phyloP scores from a whole-genome alignment of 257 asterid genomes.

The Salvia hispanica region DNA sequence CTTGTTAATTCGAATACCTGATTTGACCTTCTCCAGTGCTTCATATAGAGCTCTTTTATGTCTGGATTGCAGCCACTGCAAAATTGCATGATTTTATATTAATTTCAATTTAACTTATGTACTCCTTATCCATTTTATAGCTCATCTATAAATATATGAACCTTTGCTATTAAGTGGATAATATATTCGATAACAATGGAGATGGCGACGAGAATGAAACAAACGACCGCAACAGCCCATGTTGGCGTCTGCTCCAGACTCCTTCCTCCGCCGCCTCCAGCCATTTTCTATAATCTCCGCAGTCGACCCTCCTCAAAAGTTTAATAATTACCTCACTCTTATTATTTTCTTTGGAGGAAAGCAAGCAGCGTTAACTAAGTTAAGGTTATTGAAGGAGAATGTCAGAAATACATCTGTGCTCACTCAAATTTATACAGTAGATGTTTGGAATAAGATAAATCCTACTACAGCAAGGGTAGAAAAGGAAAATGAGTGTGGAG shows the following conservation, averaged over 20 bases:
- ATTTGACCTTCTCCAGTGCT: constrained; percentile 80
- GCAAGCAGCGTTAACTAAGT: background rate
- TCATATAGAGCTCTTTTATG: constrained; percentile 74
- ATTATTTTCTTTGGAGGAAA: background rate
- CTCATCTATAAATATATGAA: background rate
- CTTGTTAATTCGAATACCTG: constrained; percentile 49
- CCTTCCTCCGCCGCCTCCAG: constrained; percentile 69
- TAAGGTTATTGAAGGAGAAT: background rate
- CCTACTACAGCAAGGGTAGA: background rate
- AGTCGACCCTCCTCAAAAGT: background rate
- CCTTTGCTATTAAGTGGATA: constrained; percentile 77
- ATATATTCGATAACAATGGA: constrained; percentile 70
- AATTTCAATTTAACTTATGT: background rate
- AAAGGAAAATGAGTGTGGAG: background rate
- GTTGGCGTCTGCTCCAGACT: constrained; percentile 83
- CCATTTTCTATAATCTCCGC: constrained; percentile 46
- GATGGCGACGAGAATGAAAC: constrained; percentile 62
- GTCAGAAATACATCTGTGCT: constrained; percentile 4
- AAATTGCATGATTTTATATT: background rate
- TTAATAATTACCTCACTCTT: background rate
- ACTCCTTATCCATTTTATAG: background rate
- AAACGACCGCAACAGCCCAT: constrained; percentile 93
- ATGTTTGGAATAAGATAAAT: background rate
- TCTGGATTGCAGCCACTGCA: constrained; percentile 73
- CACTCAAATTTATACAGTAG: constrained; percentile 1